phyloP scores from a whole-genome alignment of 2,329 filamentous ascomycete species.

The Aspergillus unguis region DNA sequence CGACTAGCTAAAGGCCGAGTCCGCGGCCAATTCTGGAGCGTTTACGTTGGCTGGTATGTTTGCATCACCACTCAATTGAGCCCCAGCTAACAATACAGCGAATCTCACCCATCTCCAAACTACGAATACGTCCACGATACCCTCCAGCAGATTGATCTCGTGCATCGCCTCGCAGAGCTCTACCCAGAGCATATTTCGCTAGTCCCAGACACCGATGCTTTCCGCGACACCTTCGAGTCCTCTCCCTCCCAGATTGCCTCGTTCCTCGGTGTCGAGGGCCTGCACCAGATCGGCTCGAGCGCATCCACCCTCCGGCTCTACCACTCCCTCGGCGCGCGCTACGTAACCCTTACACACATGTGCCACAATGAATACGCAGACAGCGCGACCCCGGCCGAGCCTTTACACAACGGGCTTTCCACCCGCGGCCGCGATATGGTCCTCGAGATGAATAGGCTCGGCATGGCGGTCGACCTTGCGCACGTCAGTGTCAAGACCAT shows the following conservation, averaged over 20 bases:
- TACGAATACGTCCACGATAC: constrained; percentile 19
- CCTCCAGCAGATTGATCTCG: constrained; percentile 37
- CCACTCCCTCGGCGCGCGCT: constrained; percentile 75
- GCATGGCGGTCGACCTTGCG: constrained; percentile 88
- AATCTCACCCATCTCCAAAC: background rate
- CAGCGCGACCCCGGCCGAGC: constrained; percentile 59
- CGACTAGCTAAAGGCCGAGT: constrained; percentile 63
- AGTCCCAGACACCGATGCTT: constrained; percentile 18
- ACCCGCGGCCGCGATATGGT: constrained; percentile 65
- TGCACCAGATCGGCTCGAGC: constrained; percentile 89
- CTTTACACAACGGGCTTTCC: constrained; percentile 62
- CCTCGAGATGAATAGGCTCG: constrained; percentile 87
- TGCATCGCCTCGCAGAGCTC: constrained; percentile 26
- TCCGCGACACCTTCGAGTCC: constrained; percentile 51
- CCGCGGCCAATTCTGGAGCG: constrained; percentile 91
- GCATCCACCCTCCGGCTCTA: constrained; percentile 66
- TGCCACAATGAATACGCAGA: constrained; percentile 90
- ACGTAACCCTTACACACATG: constrained; percentile 87
- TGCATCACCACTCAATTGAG: background rate
- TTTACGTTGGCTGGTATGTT: constrained; percentile 57
- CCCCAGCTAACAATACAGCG: background rate
- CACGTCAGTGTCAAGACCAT: constrained; percentile 80
- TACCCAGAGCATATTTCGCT: constrained; percentile 7
- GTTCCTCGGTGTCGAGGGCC: constrained; percentile 76
- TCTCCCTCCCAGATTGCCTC: constrained; percentile 66